Conservation (phyloP, 2,329 filamentous ascomycete genomes). For the Xylariomycetidae sp. region DNA sequence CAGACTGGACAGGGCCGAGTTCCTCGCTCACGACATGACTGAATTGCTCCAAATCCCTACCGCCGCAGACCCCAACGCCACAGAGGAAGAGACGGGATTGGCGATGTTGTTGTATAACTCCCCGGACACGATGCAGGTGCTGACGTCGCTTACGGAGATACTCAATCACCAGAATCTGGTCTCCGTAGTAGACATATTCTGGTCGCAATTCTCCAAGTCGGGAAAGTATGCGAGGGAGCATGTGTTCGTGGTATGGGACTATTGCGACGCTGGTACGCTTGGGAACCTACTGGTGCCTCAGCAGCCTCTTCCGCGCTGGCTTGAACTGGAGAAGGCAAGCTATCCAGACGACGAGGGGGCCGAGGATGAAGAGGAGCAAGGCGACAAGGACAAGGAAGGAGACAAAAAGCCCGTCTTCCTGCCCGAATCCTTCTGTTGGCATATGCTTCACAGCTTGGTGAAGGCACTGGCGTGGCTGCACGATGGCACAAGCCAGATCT, state of each 20-base stretch:
- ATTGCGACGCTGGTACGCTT: constrained; percentile 45
- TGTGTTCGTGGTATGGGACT: constrained; percentile 39
- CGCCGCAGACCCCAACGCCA: background rate
- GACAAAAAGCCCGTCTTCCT: constrained; percentile 30
- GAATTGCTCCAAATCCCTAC: constrained; percentile 9
- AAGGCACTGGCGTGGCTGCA: constrained; percentile 48
- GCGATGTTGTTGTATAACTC: constrained; percentile 3
- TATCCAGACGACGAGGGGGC: constrained; percentile 5
- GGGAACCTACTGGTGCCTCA: constrained; percentile 30
- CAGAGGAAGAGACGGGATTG: background rate
- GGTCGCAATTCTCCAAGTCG: constrained; percentile 13
- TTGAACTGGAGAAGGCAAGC: constrained; percentile 4
- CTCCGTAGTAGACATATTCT: constrained; percentile 34
- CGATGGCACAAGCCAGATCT: constrained; percentile 33
- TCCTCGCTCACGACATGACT: constrained; percentile 24
- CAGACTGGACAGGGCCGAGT: constrained; percentile 19
- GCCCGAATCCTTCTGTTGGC: constrained; percentile 50
- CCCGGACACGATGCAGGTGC: constrained; percentile 16
- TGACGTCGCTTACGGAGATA: constrained; percentile 27
- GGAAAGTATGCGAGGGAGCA: constrained; percentile 7
- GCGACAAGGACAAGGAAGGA: constrained; percentile 7
- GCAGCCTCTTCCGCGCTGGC: constrained; percentile 1
- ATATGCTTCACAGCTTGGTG: constrained; percentile 42
- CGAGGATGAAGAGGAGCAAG: constrained; percentile 7
- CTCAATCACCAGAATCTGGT: constrained; percentile 47